Conservation (phyloP, 495 filamentous ascomycete species). For the Penicillium antarcticum region DNA sequence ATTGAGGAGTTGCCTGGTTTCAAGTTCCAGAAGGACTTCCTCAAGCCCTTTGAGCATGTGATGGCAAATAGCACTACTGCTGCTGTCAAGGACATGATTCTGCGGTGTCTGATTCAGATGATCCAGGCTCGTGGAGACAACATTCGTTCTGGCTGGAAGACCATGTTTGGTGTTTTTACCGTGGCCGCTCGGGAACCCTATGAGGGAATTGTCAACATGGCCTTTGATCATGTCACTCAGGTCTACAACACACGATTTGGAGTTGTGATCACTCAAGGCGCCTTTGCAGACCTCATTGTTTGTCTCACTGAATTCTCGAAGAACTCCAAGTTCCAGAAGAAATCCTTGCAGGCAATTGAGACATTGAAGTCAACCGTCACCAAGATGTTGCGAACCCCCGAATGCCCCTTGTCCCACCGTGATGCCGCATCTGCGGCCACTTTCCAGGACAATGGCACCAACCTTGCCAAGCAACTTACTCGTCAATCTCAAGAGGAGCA, state of each 20-base stretch:
- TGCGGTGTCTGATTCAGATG: constrained; percentile 98
- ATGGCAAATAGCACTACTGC: constrained; percentile 88
- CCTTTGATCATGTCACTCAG: constrained; percentile 94
- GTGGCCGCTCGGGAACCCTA: constrained; percentile 91
- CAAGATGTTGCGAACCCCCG: constrained; percentile 91
- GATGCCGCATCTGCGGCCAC: constrained; percentile 31
- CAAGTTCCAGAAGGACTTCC: constrained; percentile 99
- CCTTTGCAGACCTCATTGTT: constrained; percentile 93
- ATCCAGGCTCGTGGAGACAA: constrained; percentile 94
- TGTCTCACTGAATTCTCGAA: constrained; percentile 98
- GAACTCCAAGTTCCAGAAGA: constrained; percentile 96
- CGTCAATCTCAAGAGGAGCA: constrained; percentile 83
- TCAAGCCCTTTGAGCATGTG: constrained; percentile 97
- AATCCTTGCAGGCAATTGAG: constrained; percentile 94
- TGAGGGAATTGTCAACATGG: constrained; percentile 90
- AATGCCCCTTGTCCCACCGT: constrained; percentile 80
- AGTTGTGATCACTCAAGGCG: constrained; percentile 91
- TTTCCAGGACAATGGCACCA: constrained; percentile 44
- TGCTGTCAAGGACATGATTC: constrained; percentile 94
- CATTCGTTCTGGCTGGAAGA: constrained; percentile 96
- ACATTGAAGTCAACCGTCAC: constrained; percentile 85
- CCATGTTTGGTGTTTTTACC: constrained; percentile 99
- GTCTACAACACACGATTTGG: constrained; percentile 98
- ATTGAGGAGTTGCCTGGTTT: constrained; percentile 96
- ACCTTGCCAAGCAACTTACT: constrained; percentile 46